Evolutionary conservation across 2,329 filamentous ascomycete species (phyloP), one percentile per base, ranked within the genome.

Genomic region (Beauveria pseudobassiana): DNA sequence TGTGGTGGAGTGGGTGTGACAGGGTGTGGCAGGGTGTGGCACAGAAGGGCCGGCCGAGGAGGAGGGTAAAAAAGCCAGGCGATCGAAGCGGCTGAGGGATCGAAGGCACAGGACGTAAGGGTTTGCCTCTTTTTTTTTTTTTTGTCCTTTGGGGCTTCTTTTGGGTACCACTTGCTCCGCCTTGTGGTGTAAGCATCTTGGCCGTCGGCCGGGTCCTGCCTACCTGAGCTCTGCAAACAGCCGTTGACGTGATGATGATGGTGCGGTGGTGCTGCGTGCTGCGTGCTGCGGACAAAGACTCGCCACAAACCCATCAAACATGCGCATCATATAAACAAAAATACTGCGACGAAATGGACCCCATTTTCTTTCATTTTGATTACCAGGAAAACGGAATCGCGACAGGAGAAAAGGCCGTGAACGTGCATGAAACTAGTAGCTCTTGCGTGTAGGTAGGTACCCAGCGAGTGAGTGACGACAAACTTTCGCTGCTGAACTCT

Each of bases 21-120:
- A 49, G 51, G n/a, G 30, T 42, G 49, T 53, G 50, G 50, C 50
- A 53, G 38, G 42, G 51, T 46, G 55, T 58, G 45, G 55, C 55
- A 58, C 55, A 58, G 55, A 28, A 58, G 55, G 16, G 43, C 43
- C 55, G 26, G 55, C 55, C 55, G 43, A 49, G 55, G 55, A 49
- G 43, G 24, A 46, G n/a, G 40, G 22, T 7, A 50, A n/a, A 26
- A 40, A 10, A 42, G 51, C 53, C 34, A 48, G 42, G n/a, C 42
- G 55, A 58, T 49, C 55, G 54, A 46, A 48, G 26, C 16, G 20
- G 45, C 14, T 20, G 20, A 43, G 43, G 55, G 55, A 49, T 58
- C 55, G 55, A 40, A 38, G 55, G n/a, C 40, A 10, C 26, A 49
- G 28, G 54, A 16, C 30, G 54, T 16, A 38, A 38, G 34, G 34